These are phyloP conservation scores for Chaetomidium leptoderma DNA, from an alignment of 495 filamentous ascomycete species.

Conservation along the genomic window DNA sequence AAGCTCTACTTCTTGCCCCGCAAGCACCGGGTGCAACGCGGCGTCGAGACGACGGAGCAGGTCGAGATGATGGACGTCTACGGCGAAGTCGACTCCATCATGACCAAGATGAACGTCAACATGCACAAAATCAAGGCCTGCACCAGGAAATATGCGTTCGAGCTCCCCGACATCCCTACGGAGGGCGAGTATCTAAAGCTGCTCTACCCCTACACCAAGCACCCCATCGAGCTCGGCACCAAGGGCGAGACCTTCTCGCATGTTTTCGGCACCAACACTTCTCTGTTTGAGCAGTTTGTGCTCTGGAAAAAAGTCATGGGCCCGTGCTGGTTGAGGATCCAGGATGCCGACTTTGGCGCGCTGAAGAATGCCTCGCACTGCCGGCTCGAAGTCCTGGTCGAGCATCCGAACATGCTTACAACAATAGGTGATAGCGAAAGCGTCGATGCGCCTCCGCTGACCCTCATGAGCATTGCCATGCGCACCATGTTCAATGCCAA, in stretches of 20 bases:
- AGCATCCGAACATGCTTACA: constrained; percentile 67
- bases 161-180: constrained; percentile 78
- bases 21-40: constrained; percentile 54
- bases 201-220: constrained; percentile 78
- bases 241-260: constrained; percentile 89
- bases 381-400: constrained; percentile 83
- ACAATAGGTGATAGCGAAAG: constrained; percentile 69
- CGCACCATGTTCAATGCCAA: constrained; percentile 84
- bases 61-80: constrained; percentile 88
- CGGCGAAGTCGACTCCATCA: constrained; percentile 76
- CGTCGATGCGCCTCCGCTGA: constrained; percentile 77
- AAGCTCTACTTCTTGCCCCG: constrained; percentile 93
- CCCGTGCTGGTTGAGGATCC: constrained; percentile 91
- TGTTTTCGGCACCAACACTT: constrained; percentile 90
- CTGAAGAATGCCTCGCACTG: constrained; percentile 95
- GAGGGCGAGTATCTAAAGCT: constrained; percentile 90
- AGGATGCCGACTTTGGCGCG: constrained; percentile 72
- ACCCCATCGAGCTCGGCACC: constrained; percentile 58
- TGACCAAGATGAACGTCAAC: constrained; percentile 74
- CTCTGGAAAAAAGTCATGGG: constrained; percentile 98
- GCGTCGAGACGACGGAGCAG: constrained; percentile 69
- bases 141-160: constrained; percentile 91
- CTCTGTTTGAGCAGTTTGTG: constrained; percentile 95
- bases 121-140: constrained; percentile 92
- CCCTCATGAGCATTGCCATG: constrained; percentile 88